Evolutionary conservation across 2,329 filamentous ascomycete genomes (phyloP), one percentile per base, ranked within the genome.

Genomic region (Diaporthe aspalathi): DNA sequence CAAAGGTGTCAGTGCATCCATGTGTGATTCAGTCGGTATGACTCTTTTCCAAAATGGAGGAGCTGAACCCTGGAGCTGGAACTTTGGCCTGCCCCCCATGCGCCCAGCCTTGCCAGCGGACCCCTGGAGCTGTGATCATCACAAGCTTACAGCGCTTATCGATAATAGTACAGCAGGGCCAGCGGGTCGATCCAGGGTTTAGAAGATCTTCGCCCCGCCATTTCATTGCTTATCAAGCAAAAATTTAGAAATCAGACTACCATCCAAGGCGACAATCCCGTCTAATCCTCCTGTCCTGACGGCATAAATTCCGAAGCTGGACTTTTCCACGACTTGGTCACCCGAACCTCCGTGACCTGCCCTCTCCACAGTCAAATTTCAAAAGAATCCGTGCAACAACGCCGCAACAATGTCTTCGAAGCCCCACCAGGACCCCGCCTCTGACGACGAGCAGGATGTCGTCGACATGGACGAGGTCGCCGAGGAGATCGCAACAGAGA

Each of bases 391-490:
- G 22, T n/a, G 6, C 35, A 20, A 35, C 53, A 45, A 12, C 2
- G 22, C 32, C 38, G n/a, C 49, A 54, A 70, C 11, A 49, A 76
- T 77, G 75, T 70, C 76, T 24, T 73, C 75, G 40, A 70, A 77
- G 74, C 80, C 81, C 73, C 80, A 83, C 69, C 78, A 81, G 70
- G 76, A 84, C 74, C 82, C 83, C 67, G 79, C 82, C 68, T 75
- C 75, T 54, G 86, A 91, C 73, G 88, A 90, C 68, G 89, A 92
- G 73, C 89, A 91, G 76, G 91, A 90, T 75, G 91, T 95, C 83
- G 89, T 97, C 74, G 91, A 91, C 76, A 89, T 89, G 68, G 91
- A 93, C 47, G 95, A 97, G 75, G 92, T 90, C 3, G 92, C 89
- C 35, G 94, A 97, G 83, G 91, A 96, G 80, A 87, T 94, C 68